Conservation (phyloP, 1,284 basidiomycete species). For the Cutaneotrichosporon sp. region DNA sequence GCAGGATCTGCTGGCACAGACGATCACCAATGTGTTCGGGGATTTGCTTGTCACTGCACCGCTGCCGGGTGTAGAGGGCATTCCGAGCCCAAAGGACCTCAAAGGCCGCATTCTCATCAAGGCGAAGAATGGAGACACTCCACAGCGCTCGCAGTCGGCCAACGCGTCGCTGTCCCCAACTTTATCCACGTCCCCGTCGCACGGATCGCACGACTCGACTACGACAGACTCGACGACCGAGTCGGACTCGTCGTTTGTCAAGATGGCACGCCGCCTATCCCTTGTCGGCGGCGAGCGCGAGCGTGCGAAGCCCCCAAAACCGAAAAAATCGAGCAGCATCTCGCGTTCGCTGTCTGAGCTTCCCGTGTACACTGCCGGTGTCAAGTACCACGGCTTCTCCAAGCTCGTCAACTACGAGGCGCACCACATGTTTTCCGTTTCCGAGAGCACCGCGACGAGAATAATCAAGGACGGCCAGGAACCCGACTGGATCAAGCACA, state of each 20-base stretch:
- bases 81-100: conserved; percentile 86
- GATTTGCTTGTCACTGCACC: conserved; percentile 64
- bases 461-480: conserved; percentile 52
- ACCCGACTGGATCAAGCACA: conserved; percentile 81
- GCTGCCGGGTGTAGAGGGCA: conserved; percentile 45
- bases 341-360: conserved; percentile 67
- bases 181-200: conserved; percentile 1
- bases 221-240: conserved; percentile 39
- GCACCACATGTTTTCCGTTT: conserved; percentile 88
- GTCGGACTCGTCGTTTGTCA: conserved; percentile 38
- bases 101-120: conserved; percentile 80
- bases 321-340: conserved; percentile 53
- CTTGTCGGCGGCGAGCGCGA: conserved; percentile 9
- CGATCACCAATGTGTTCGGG: conserved; percentile 75
- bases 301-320: background rate
- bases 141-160: conserved; percentile 3
- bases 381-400: conserved; percentile 89
- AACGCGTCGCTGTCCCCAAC: conserved; percentile 1
- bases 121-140: conserved; percentile 47
- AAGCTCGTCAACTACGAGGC: conserved; percentile 81
- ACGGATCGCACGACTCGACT: conserved; percentile 8
- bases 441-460: conserved; percentile 67
- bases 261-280: conserved; percentile 32
- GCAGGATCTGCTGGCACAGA: conserved; percentile 73
- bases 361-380: conserved; percentile 91